Conservation (phyloP, 129 eudicot species). For the Ambrosia artemisiifolia region DNA sequence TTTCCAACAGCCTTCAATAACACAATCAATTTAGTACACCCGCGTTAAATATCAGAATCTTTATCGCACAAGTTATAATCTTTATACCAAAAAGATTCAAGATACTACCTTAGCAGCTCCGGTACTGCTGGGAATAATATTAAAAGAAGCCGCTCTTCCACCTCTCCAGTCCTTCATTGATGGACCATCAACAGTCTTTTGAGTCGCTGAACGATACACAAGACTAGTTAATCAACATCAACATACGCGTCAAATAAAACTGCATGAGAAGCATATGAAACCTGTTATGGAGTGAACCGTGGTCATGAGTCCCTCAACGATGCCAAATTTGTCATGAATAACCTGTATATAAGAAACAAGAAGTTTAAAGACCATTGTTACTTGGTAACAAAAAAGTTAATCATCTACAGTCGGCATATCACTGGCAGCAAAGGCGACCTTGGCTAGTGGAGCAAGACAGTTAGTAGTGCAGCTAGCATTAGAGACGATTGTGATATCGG, state of each 20-base stretch:
- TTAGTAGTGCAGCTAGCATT: conserved; percentile 35
- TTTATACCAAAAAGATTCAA: background rate
- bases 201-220: conserved; percentile 47
- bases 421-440: background rate
- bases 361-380: background rate
- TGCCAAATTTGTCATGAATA: conserved; percentile 69
- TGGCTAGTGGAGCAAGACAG: conserved; percentile 35
- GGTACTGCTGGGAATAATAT: conserved; percentile 82
- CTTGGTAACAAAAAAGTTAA: background rate
- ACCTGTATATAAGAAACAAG: conserved; percentile 34
- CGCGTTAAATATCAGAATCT: background rate
- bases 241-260: background rate
- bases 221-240: background rate
- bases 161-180: conserved; percentile 90
- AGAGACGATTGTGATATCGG: conserved; percentile 30
- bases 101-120: conserved; percentile 75
- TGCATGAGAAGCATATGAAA: background rate
- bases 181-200: conserved; percentile 81
- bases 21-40: background rate
- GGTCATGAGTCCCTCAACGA: conserved; percentile 82
- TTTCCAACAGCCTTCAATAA: conserved; percentile 68
- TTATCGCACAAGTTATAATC: background rate
- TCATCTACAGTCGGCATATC: background rate
- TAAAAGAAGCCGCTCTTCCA: conserved; percentile 83
- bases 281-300: conserved; percentile 72